These are phyloP conservation scores for Globisporangium uncinulatum DNA, from an alignment of 352 stramenopile genomes.

Conservation along the genomic window DNA sequence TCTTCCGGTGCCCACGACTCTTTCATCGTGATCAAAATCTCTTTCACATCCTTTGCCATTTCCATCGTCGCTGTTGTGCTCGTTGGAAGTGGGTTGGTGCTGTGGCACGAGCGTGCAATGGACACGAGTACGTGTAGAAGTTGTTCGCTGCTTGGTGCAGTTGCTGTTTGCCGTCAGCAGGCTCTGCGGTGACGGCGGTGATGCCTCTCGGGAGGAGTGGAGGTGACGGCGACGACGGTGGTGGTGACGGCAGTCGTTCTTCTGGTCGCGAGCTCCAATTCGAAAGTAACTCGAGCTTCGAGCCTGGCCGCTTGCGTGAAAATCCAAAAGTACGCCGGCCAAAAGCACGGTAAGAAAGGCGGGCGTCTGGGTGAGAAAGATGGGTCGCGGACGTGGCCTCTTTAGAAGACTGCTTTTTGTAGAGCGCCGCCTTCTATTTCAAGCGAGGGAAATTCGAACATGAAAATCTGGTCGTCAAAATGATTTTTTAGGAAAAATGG, in stretches of 20 bases:
- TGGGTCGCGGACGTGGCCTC: not conserved
- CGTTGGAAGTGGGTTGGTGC: not conserved
- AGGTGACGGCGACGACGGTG: not conserved
- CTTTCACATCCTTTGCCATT: constrained; percentile 73
- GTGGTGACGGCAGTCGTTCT: not conserved
- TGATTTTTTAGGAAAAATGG: too few species aligned
- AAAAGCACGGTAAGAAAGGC: constrained; percentile 5
- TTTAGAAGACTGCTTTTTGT: not conserved
- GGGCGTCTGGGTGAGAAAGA: constrained; percentile 1
- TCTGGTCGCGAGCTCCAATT: constrained; percentile 7
- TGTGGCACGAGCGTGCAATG: too few species aligned
- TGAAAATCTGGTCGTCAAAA: not conserved
- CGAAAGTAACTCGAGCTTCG: constrained; percentile 1
- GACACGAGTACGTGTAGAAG: not conserved
- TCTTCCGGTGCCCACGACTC: constrained; percentile 65
- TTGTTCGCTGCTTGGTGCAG: too few species aligned
- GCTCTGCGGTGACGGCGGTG: too few species aligned
- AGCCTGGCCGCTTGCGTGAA: constrained; percentile 1
- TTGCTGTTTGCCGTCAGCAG: too few species aligned
- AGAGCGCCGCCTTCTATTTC: not conserved
- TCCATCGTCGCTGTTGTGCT: constrained; percentile 37
- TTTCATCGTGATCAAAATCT: constrained; percentile 80
- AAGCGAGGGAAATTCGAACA: not conserved
- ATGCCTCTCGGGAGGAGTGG: too few species aligned
- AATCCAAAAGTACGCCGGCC: constrained; percentile 4